Evolutionary conservation across 768 basidiomycete species (phyloP).

Genomic region (Mycena galopus): DNA sequence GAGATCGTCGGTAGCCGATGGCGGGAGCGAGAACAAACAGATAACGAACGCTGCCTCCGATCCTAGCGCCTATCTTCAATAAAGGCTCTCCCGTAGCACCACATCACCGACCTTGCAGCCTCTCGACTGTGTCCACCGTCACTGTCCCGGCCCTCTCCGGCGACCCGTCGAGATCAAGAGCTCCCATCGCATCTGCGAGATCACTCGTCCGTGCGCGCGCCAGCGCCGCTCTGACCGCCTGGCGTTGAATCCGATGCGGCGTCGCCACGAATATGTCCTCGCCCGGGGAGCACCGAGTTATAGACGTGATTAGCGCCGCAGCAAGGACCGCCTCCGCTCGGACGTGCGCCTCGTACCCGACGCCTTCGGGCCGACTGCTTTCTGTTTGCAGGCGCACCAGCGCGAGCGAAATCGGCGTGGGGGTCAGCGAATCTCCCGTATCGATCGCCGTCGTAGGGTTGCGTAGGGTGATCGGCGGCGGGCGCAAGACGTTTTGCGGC

Average conservation of each 20-base stretch:
- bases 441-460: slow-evolving; percentile 22
- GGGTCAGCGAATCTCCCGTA: slow-evolving; percentile 31
- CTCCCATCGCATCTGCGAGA: slow-evolving; percentile 31
- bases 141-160: slow-evolving; percentile 42
- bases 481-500: slow-evolving; percentile 50
- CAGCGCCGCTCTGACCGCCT: slow-evolving; percentile 61
- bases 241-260: slow-evolving; percentile 65
- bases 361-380: slow-evolving; percentile 45
- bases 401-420: slow-evolving; percentile 59
- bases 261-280: slow-evolving; percentile 66
- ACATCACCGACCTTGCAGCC: slow-evolving; percentile 57
- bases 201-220: slow-evolving; percentile 27
- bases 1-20: slow-evolving; percentile 51
- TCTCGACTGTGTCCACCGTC: slow-evolving; percentile 64
- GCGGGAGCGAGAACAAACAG: slow-evolving; percentile 63
- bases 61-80: slow-evolving; percentile 45
- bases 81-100: not conserved
- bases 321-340: slow-evolving; percentile 62
- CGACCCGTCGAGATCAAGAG: slow-evolving; percentile 24
- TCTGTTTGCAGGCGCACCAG: slow-evolving; percentile 56
- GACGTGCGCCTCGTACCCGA: slow-evolving; percentile 63
- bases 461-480: slow-evolving; percentile 38
- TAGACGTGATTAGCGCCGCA: slow-evolving; percentile 54
- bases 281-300: slow-evolving; percentile 53
- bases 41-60: slow-evolving; percentile 68